phyloP scores from a whole-genome alignment of 352 stramenopile species.

The Globisporangium emineosum region DNA sequence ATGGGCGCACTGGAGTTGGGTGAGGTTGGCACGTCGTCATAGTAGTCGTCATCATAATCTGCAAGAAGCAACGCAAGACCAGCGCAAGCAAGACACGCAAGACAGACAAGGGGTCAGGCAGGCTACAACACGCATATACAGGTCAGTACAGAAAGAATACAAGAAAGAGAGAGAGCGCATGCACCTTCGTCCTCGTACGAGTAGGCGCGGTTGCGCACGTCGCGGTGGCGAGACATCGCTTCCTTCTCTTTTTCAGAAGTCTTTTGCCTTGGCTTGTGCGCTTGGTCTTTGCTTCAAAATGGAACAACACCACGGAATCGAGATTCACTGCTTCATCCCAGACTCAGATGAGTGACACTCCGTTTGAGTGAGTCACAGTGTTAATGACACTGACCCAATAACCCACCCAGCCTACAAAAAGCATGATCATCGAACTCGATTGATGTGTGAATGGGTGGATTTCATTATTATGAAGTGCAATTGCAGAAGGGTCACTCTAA shows the following conservation, averaged over 20 bases:
- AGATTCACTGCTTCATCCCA: too few species aligned
- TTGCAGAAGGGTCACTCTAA: too few species aligned
- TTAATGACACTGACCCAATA: too few species aligned
- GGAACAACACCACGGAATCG: not conserved
- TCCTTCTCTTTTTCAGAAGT: not conserved
- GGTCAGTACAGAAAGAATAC: not conserved
- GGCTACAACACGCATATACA: too few species aligned
- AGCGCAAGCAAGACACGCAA: not conserved
- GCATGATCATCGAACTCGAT: too few species aligned
- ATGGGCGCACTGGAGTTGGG: slow-evolving; percentile 54
- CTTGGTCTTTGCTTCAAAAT: slow-evolving; percentile 11
- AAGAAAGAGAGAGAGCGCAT: slow-evolving; percentile 22
- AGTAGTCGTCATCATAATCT: slow-evolving; percentile 79
- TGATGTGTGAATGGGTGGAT: too few species aligned
- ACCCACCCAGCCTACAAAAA: too few species aligned
- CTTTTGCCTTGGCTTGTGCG: not conserved
- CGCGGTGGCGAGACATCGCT: slow-evolving; percentile 80
- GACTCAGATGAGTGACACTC: too few species aligned
- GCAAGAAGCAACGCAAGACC: not conserved
- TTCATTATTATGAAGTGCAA: too few species aligned
- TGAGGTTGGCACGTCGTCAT: slow-evolving; percentile 58
- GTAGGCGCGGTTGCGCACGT: slow-evolving; percentile 85
- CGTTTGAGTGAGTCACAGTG: too few species aligned
- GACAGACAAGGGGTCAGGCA: not conserved
- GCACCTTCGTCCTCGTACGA: slow-evolving; percentile 86